Evolutionary conservation across 306 rosid species (phyloP).

Genomic region (Trifolium pratense): DNA sequence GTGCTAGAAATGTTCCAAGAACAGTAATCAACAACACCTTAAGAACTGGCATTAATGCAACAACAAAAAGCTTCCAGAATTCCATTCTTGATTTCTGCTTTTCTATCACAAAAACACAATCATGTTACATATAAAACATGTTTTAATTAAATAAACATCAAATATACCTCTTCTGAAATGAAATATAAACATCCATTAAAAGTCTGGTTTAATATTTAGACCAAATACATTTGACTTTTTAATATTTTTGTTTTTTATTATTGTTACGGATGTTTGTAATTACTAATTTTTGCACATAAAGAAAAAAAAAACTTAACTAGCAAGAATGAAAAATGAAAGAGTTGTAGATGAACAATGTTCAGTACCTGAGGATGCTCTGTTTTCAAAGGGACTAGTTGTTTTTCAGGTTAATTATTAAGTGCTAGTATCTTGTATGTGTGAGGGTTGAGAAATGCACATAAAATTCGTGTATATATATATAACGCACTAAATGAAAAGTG

Average conservation of each 20-base stretch:
- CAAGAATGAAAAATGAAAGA: neutral
- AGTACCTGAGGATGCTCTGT: neutral
- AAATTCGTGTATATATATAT: neutral
- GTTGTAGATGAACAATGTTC: neutral
- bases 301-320: neutral
- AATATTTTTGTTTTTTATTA: too few species aligned
- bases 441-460: neutral
- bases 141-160: neutral
- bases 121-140: constrained; percentile 21
- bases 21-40: constrained; percentile 47
- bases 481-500: constrained; percentile 21
- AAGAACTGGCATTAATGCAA: constrained; percentile 54
- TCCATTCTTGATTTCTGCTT: constrained; percentile 21
- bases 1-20: constrained; percentile 45
- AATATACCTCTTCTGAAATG: too few species aligned
- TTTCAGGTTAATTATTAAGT: neutral
- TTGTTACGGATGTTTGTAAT: too few species aligned
- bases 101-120: neutral
- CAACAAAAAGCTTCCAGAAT: constrained; percentile 48
- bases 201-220: neutral
- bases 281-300: neutral
- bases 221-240: neutral
- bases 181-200: too few species aligned
- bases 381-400: neutral
- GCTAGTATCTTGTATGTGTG: neutral